Evolutionary conservation across 139 green algal genomes (phyloP), one percentile per base, ranked within the genome.

Genomic region (Pedinophyceae sp.): DNA sequence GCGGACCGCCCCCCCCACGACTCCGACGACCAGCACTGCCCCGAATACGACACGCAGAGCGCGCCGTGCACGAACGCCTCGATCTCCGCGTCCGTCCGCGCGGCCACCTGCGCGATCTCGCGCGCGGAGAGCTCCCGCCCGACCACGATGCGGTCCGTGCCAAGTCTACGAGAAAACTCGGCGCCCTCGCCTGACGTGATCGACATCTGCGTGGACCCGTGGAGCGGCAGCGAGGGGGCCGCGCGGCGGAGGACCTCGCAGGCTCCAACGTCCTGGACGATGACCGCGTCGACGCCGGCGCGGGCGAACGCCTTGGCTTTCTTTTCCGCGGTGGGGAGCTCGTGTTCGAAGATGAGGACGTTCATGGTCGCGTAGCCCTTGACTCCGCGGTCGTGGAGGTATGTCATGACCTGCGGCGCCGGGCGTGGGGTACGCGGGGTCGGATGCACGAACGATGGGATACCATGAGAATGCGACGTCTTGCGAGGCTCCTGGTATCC

Each of bases 31-130:
- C 85, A 92, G 71, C 82, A 92, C 69, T 84, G 78, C 20, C 71
- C 71, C 16, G 27, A 61, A 71, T 89, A 93, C 30, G 66, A 78
- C 25, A 93, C 83, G 62, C 83, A 93, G 38, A 93, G 57, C 3
- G 83, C 83, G 26, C 83, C 83, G 59, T 93, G 83, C 45, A 85
- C 77, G 70, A 93, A 93, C 1, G 74, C 79, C 68, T 93, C 83
- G 25, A 93, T 62, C 60, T 88, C 81, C 0, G 67, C 40, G 47
- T 49, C 24, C 27, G 20, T 43, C 54, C 2, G 27, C 10, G 47
- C 47, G 10, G 47, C 23, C 47, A 52, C 47, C 7, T 13, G 47
- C 7, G 23, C 47, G 15, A 52, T 27, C 47, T 28, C 10, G 15
- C 10, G 34, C 10, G 10, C 7, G 10, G 34, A 43, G 16, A 93